Evolutionary conservation across 129 eudicot genomes (phyloP), one percentile per base, ranked within the genome.

Genomic region (Sambucus nigra): DNA sequence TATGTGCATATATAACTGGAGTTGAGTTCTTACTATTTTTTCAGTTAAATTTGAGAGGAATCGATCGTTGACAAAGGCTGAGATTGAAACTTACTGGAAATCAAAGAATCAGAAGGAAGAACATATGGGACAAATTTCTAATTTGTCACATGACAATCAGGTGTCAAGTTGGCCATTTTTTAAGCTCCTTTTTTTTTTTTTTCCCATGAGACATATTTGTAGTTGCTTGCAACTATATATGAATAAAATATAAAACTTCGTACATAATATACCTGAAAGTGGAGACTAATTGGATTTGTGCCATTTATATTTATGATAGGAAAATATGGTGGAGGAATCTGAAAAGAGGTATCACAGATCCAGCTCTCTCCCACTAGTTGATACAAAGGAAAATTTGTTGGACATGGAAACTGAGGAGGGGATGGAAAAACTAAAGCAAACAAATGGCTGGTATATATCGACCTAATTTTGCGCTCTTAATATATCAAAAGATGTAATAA

Each of bases 1-100:
- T n/a, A n/a, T n/a, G n/a, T n/a, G n/a, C n/a, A n/a, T n/a, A n/a
- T n/a, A n/a, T n/a, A n/a, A n/a, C n/a, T n/a, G n/a, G n/a, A n/a
- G 31, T 61, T n/a, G 38, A 7, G 42, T 20, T 15, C 10, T 51
- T 22, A 14, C 2, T 53, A 15, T 35, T 31, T 20, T 32, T 57
- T 21, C 61, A 86, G 95, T 60, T 10, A 58, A 72, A 32, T 51
- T 55, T 3, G 55, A 53, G 65, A 86, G 92, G 67, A 81, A 81
- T 66, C 29, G 29, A 51, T 81, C 92, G 6, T 39, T 63, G 73
- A 86, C 92, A 2, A 81, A 73, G 45, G 95, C 63, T 0, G 92
- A 73, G 50, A 86, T 86, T 12, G 87, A 68, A 1, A 68, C 72
- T 5, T 86, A 54, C n/a, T 86, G 95, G 95, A 78, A 40, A 62